A percentile compares a stretch with the other conserved stretches of the same genome.
Evolutionary conservation across 345 rosid genomes (phyloP).

Genomic region (Euphorbia tirucalli): DNA sequence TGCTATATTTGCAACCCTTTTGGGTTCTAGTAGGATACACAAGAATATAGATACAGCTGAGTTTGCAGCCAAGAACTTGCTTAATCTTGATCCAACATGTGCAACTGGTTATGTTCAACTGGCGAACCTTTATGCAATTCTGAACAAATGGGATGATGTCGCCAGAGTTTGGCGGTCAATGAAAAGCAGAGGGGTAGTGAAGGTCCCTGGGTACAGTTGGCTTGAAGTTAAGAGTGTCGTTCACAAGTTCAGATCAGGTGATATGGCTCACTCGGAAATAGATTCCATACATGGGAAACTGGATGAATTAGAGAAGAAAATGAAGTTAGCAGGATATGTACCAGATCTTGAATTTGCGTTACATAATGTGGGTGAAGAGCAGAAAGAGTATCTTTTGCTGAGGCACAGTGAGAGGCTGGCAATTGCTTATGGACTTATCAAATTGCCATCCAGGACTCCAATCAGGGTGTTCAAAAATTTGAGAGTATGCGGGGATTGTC

Average conservation of each 20-base stretch:
- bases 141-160: conserved; percentile 57
- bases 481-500: conserved; percentile 87
- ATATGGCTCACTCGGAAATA: conserved; percentile 57
- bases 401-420: conserved; percentile 89
- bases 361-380: conserved; percentile 65
- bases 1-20: conserved; percentile 60
- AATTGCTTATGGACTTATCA: conserved; percentile 66
- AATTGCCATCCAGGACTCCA: conserved; percentile 39
- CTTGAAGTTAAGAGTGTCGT: conserved; percentile 44
- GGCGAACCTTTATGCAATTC: conserved; percentile 59
- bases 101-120: conserved; percentile 71
- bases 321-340: conserved; percentile 74
- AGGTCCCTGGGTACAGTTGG: conserved; percentile 77
- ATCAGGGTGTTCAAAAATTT: conserved; percentile 83
- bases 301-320: conserved; percentile 52
- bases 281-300: conserved; percentile 56
- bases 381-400: conserved; percentile 60
- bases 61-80: conserved; percentile 53
- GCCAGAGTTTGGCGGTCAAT: conserved; percentile 50
- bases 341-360: conserved; percentile 80
- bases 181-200: conserved; percentile 53
- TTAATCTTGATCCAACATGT: conserved; percentile 48
- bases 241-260: conserved; percentile 65
- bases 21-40: conserved; percentile 75
- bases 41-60: conserved; percentile 60